Conservation (phyloP, 2,329 filamentous ascomycete species). For the Colletotrichum sp. region DNA sequence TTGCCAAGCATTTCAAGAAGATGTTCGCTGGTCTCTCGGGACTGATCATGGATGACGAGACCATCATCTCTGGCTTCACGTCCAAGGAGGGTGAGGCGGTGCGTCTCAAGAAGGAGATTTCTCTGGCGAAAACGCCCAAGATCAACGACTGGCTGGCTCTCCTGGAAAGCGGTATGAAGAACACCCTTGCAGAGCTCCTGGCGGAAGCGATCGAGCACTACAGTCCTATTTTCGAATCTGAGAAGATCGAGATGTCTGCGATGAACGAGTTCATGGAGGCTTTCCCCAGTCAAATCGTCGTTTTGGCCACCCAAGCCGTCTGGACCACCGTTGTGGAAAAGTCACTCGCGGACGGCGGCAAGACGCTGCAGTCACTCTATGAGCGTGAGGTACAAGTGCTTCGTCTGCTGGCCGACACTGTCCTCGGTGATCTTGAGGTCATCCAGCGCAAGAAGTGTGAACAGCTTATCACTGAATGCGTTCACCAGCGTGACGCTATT, state of each 20-base stretch:
- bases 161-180: constrained; percentile 91
- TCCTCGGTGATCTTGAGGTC: constrained; percentile 86
- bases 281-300: constrained; percentile 94
- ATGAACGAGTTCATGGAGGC: constrained; percentile 82
- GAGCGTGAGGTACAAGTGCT: constrained; percentile 86
- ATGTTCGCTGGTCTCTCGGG: constrained; percentile 98
- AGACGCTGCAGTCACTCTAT: constrained; percentile 72
- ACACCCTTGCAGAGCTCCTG: constrained; percentile 87
- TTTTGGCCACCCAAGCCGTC: constrained; percentile 89
- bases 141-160: constrained; percentile 99
- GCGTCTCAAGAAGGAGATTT: constrained; percentile 87
- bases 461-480: constrained; percentile 97
- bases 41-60: constrained; percentile 88
- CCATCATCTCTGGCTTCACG: constrained; percentile 87
- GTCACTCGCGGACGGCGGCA: constrained; percentile 74
- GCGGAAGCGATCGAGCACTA: constrained; percentile 87
- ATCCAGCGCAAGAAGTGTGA: constrained; percentile 96
- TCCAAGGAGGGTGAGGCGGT: constrained; percentile 96
- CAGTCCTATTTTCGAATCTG: constrained; percentile 75
- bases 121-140: constrained; percentile 88
- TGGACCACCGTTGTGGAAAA: constrained; percentile 91
- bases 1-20: constrained; percentile 99
- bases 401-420: constrained; percentile 83
- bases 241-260: constrained; percentile 70
- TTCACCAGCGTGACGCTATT: constrained; percentile 94